phyloP scores from a whole-genome alignment of 805 yeast genomes.

The Teunomyces cretensis region DNA sequence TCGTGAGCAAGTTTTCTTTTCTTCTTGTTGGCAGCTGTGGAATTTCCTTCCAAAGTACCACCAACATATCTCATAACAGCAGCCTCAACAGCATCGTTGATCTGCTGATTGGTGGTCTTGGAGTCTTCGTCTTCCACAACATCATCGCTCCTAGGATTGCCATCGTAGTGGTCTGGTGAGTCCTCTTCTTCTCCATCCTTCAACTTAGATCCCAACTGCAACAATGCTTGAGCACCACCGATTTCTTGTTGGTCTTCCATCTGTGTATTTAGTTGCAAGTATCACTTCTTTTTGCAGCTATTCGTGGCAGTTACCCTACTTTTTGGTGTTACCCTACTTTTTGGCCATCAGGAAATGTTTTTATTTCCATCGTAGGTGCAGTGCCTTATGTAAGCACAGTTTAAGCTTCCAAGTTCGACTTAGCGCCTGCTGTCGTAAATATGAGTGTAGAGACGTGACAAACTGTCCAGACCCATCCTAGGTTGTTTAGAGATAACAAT shows the following conservation, averaged over 20 bases:
- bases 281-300: constrained; percentile 5
- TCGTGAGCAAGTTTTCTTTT: constrained; percentile 33
- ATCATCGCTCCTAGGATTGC: background rate
- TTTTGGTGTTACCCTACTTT: constrained; percentile 13
- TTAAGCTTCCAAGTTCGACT: background rate
- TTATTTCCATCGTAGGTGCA: background rate
- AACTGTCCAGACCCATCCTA: no score
- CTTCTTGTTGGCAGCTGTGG: constrained; percentile 2
- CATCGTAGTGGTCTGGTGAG: background rate
- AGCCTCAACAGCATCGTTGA: constrained; percentile 65
- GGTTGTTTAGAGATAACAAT: no score
- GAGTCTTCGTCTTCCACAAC: constrained; percentile 12
- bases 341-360: constrained; percentile 10
- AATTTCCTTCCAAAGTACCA: constrained; percentile 43
- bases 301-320: background rate
- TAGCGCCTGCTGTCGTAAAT: no score
- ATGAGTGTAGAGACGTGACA: no score
- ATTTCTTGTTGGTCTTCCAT: constrained; percentile 41
- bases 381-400: background rate
- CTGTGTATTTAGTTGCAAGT: background rate
- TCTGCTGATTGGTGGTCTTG: constrained; percentile 36
- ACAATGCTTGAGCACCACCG: constrained; percentile 48
- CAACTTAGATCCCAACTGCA: constrained; percentile 37
- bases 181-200: constrained; percentile 15
- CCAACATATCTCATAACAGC: constrained; percentile 76